Base-by-base conservation (phyloP, 306 rosid genomes). In the Hippophae gyantsensis region DNA sequence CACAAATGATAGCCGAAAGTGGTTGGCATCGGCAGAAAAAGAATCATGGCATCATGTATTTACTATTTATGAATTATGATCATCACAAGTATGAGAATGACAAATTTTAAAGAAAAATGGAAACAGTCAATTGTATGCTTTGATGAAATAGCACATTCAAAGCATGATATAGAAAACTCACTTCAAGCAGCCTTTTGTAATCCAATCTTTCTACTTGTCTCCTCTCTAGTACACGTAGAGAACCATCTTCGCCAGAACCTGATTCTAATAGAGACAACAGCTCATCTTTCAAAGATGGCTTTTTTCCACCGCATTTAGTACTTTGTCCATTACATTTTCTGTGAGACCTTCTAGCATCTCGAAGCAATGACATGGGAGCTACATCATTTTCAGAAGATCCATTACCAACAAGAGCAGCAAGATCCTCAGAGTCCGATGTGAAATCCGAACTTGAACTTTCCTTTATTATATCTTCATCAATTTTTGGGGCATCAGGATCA, bases 381-480 rank as follows among this genome's bases (percentile, higher is more conserved):
- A 60, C 74, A 62, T 61, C 81, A 64, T 66, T 78, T 69, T 69
- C 74, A 14, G 43, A 51, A 53, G 82, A 42, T 45, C 58, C 42
- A 60, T 57, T 67, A 69, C 66, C 77, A 12, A 70, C 81, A 74
- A 78, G 68, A 62, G 83, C 80, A 46, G 79, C 83, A 43, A 88
- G 89, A 84, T 93, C 97, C 89, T 93, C 99, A 9, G 95, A 84
- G 70, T 88, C 99, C 18, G 99, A 93, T 1, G 95, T 78, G 72
- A 88, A 88, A 72, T 93, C 97, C 69, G 97, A 93, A 72, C 86
- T 82, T 60, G 95, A 93, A 74, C 87, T 84, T 78, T 75, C 82
- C 64, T 73, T 71, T 40, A 64, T 56, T 23, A 48, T 78, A 60
- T 61, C 73, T 43, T 27, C 74, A 42, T 59, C 78, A 55, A 42